Conservation (phyloP, 306 rosid species). For the Pterocarpus macrocarpus region DNA sequence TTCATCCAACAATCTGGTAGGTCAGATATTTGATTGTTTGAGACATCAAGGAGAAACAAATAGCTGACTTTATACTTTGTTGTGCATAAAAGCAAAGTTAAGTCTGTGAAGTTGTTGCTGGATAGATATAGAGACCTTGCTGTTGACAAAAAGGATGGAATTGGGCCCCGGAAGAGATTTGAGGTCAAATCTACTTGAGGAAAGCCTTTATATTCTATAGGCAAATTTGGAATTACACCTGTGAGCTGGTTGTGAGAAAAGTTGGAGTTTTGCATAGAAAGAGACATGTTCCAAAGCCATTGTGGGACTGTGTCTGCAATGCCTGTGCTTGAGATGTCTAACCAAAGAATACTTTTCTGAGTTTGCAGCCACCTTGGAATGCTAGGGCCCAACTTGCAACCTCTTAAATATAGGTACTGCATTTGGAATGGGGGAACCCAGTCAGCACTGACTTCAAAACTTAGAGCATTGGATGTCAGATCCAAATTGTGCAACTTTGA, state of each 20-base stretch:
- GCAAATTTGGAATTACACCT: slow-evolving; percentile 37
- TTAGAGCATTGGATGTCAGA: background rate
- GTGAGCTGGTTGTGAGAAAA: slow-evolving; percentile 42
- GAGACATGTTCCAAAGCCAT: slow-evolving; percentile 1
- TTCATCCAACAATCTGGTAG: slow-evolving; percentile 35
- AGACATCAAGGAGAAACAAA: slow-evolving; percentile 16
- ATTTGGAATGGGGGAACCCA: slow-evolving; percentile 14
- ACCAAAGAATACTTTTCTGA: background rate
- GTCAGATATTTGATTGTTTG: slow-evolving; percentile 11
- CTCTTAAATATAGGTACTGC: background rate
- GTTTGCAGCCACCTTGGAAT: slow-evolving; percentile 14
- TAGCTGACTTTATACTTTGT: background rate
- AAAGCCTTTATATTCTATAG: background rate
- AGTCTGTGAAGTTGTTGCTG: slow-evolving; percentile 32
- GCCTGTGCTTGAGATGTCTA: background rate
- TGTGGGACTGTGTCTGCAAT: background rate
- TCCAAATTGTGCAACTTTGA: background rate
- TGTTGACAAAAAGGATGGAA: slow-evolving; percentile 25
- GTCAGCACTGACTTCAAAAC: background rate
- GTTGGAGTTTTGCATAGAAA: background rate
- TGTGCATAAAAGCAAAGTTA: slow-evolving; percentile 5
- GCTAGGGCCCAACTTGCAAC: background rate
- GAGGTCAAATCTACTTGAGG: slow-evolving; percentile 25
- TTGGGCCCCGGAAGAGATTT: slow-evolving; percentile 34
- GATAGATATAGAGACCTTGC: background rate